These are phyloP conservation scores for Xylaria polymorpha DNA, from an alignment of 2,329 filamentous ascomycete species.

Conservation along the genomic window DNA sequence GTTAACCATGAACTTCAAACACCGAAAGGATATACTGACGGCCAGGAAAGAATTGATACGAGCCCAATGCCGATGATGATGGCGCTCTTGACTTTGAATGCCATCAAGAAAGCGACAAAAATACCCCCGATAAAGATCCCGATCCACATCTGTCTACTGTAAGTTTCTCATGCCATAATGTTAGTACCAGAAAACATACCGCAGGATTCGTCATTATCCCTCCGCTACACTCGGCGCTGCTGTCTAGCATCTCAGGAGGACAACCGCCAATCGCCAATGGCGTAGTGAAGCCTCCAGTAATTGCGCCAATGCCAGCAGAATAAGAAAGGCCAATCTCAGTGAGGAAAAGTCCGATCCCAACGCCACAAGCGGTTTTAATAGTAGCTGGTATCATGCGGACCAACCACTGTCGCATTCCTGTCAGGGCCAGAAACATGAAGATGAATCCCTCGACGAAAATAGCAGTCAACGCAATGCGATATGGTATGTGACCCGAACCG, in stretches of 20 bases:
- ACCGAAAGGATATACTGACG: conserved; percentile 57
- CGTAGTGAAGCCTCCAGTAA: conserved; percentile 76
- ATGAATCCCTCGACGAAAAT: conserved; percentile 74
- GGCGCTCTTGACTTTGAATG: conserved; percentile 79
- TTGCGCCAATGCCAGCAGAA: conserved; percentile 82
- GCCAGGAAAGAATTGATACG: conserved; percentile 81
- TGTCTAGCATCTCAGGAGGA: conserved; percentile 63
- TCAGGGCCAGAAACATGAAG: conserved; percentile 71
- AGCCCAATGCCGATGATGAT: conserved; percentile 79
- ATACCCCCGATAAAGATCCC: conserved; percentile 85
- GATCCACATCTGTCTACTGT: conserved; percentile 75
- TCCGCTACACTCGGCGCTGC: conserved; percentile 62
- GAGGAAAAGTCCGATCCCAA: conserved; percentile 73
- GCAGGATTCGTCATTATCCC: conserved; percentile 82
- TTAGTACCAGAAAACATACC: conserved; percentile 52
- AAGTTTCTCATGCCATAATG: conserved; percentile 28
- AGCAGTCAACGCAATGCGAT: conserved; percentile 70
- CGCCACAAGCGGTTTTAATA: conserved; percentile 73
- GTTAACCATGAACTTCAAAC: conserved; percentile 35
- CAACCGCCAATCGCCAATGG: conserved; percentile 84
- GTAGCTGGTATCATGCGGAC: conserved; percentile 73
- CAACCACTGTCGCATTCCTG: conserved; percentile 79
- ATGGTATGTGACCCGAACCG: conserved; percentile 67
- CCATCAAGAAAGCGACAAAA: conserved; percentile 83
- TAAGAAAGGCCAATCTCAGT: conserved; percentile 78